Base-by-base conservation (phyloP, 257 asterid genomes). In the Verbascum thapsus region DNA sequence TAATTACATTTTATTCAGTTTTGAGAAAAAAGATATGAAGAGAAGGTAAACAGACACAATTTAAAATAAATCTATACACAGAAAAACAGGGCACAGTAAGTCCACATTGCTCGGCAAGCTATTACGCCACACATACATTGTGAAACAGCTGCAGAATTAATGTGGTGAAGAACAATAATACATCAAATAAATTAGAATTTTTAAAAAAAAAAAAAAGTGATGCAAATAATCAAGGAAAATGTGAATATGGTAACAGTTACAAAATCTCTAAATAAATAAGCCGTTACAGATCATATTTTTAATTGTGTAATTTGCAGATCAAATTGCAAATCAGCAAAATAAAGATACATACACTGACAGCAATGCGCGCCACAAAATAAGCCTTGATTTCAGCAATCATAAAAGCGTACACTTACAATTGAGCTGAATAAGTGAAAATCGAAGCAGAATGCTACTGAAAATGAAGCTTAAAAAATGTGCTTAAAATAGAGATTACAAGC, bases 341-440 rank as follows among this genome's bases (percentile, higher is more conserved):
- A 64, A 48, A 68, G 75, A 65, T 60, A 72, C 71, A 59, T 51
- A 60, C 60, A 30, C 58, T 39, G 17, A 47, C 1, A 65, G 55
- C 22, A 60, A 30, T 65, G 53, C 47, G 59, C 66, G 55, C 39
- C 63, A 72, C 30, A 43, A 62, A 62, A n/a, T 22, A 42, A 47
- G 70, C 76, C 70, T 47, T 16, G 15, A 35, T 64, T 69, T 62
- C 52, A 53, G 69, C 65, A 58, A 37, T 47, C 32, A 47, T 35
- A 32, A 63, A 62, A 59, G 32, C 9, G 50, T 10, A 44, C 41
- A 23, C 8, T 7, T 50, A 20, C 47, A 37, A 12, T 48, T 23
- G 68, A 74, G 55, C 63, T 64, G 51, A 42, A 54, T 4, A 26
- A 69, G 58, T 39, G 55, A 58, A 22, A 22, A 26, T 2, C 38